A percentile compares a stretch with the other conserved stretches of the same genome.
phyloP scores from a whole-genome alignment of 1,284 basidiomycete species.

The Afroboletus lepidellus region DNA sequence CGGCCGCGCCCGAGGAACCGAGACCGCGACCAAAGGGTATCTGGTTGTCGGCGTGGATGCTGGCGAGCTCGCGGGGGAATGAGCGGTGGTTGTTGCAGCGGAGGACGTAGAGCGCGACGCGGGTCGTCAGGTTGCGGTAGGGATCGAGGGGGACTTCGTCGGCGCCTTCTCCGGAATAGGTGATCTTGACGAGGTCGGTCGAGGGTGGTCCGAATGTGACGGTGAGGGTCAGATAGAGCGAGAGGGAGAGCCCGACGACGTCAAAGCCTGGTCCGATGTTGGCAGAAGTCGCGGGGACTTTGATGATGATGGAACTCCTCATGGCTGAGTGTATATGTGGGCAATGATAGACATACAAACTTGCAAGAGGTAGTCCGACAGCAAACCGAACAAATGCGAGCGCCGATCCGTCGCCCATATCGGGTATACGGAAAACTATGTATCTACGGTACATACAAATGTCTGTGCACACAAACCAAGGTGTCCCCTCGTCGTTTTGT shows the following conservation, averaged over 20 bases:
- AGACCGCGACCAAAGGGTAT: conserved; percentile 98
- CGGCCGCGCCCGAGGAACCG: conserved; percentile 96
- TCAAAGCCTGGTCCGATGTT: conserved; percentile 99
- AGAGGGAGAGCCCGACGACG: conserved; percentile 95
- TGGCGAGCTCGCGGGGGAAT: conserved; percentile 72
- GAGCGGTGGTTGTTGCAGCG: conserved; percentile 75
- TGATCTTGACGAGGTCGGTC: conserved; percentile 58
- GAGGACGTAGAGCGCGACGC: conserved; percentile 95
- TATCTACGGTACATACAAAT: no score
- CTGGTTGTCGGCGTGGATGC: conserved; percentile 84
- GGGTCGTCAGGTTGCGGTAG: conserved; percentile 98
- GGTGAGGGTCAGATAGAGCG: conserved; percentile 79
- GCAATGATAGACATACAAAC: conserved; percentile 6
- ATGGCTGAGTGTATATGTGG: neutral
- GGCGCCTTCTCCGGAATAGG: conserved; percentile 88
- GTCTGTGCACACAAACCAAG: no score
- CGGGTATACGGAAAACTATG: no score
- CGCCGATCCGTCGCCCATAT: no score
- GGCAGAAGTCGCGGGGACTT: conserved; percentile 93
- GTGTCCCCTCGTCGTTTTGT: no score
- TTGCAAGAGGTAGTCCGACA: no score
- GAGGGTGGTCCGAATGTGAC: conserved; percentile 49
- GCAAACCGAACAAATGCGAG: no score
- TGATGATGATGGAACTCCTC: conserved; percentile 57
- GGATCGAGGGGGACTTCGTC: conserved; percentile 90